These are phyloP conservation scores for Periconia macrospinosa DNA, from an alignment of 2,329 filamentous ascomycete species.

Conservation along the genomic window DNA sequence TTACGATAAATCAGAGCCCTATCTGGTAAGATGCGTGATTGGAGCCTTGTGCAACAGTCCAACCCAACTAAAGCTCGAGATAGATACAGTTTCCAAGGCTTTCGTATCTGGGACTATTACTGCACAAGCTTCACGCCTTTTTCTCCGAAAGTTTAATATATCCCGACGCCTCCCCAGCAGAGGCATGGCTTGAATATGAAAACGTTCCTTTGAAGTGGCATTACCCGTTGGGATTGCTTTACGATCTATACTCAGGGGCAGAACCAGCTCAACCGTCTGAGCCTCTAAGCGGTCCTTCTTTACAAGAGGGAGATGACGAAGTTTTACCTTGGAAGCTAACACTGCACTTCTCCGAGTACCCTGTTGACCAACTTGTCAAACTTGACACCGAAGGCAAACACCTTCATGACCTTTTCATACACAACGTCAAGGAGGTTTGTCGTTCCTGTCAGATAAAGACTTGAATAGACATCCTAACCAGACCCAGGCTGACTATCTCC, in stretches of 20 bases:
- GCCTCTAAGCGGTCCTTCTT: constrained; percentile 13
- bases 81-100: constrained; percentile 65
- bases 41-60: not conserved
- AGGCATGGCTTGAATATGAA: constrained; percentile 69
- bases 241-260: constrained; percentile 67
- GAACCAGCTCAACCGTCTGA: constrained; percentile 46
- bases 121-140: constrained; percentile 65
- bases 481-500: constrained; percentile 74
- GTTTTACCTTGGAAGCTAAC: constrained; percentile 64
- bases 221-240: constrained; percentile 69
- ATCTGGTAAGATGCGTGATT: constrained; percentile 51
- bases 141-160: constrained; percentile 63
- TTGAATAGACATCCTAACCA: constrained; percentile 1
- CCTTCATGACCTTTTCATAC: constrained; percentile 68
- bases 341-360: constrained; percentile 63
- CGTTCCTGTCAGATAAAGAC: not conserved
- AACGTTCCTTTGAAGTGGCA: constrained; percentile 72
- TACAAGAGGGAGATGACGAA: constrained; percentile 17
- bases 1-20: constrained; percentile 63
- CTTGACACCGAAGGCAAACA: constrained; percentile 59
- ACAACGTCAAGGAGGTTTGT: constrained; percentile 66
- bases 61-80: not conserved
- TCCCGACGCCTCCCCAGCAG: constrained; percentile 53
- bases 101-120: constrained; percentile 68
- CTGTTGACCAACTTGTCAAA: constrained; percentile 59